phyloP scores from a whole-genome alignment of 768 basidiomycete genomes.

The Leucosporidium scottii region DNA sequence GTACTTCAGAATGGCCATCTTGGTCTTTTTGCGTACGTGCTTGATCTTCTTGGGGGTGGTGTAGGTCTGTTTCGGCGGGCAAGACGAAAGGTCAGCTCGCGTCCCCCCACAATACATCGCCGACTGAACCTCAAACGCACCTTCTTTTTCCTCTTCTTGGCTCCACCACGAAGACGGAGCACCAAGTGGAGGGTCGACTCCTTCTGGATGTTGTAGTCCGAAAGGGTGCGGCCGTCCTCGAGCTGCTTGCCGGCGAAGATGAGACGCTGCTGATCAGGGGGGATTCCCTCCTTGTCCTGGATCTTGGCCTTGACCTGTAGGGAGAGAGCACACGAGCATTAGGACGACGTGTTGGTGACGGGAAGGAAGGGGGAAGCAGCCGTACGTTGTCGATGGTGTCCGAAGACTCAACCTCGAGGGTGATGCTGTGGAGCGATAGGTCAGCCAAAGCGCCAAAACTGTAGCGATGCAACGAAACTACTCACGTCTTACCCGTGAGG shows the following conservation, averaged over 20 bases:
- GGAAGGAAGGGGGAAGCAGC: background rate
- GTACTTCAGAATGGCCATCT: conserved; percentile 99
- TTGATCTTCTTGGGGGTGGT: conserved; percentile 52
- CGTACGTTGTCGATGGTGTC: conserved; percentile 88
- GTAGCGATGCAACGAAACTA: conserved; percentile 60
- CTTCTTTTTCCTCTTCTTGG: conserved; percentile 99
- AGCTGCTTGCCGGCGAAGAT: conserved; percentile 99
- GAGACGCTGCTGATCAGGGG: conserved; percentile 88
- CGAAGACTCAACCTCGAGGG: conserved; percentile 83
- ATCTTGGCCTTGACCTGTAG: conserved; percentile 71
- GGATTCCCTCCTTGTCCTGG: conserved; percentile 90
- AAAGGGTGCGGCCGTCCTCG: conserved; percentile 94
- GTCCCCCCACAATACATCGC: background rate
- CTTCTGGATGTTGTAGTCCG: conserved; percentile 97
- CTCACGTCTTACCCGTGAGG: conserved; percentile 97
- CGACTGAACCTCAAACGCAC: background rate
- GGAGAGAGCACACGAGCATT: conserved; percentile 65
- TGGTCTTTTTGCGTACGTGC: conserved; percentile 90
- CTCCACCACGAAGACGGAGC: conserved; percentile 96
- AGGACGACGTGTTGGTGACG: conserved; percentile 47
- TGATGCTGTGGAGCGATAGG: conserved; percentile 48
- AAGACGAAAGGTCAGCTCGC: conserved; percentile 68
- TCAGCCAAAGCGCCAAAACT: conserved; percentile 35
- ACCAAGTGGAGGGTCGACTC: conserved; percentile 98
- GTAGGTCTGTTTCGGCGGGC: conserved; percentile 11